A percentile compares a stretch with the other conserved stretches of the same genome.
phyloP scores from a whole-genome alignment of 2,329 filamentous ascomycete genomes.

The Colletotrichum sp. region DNA sequence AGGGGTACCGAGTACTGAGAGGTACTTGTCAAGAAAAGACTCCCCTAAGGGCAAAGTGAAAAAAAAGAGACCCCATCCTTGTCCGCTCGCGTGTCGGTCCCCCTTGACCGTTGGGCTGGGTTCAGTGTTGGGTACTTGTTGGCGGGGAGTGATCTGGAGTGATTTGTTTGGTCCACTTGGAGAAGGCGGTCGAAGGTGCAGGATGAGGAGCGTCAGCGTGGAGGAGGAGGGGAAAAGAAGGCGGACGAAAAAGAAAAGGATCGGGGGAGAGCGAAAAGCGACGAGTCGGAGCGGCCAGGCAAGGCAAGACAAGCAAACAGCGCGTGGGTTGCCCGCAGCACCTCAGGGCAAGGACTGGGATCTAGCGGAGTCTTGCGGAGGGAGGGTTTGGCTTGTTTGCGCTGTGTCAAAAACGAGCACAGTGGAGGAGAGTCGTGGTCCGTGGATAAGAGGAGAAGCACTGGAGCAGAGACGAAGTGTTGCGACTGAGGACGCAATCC shows the following conservation, averaged over 20 bases:
- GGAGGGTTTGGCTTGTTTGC: constrained; percentile 3
- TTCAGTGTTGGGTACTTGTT: constrained; percentile 1
- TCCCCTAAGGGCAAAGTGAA: not conserved
- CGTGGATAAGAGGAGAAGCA: not conserved
- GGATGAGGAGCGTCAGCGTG: not conserved
- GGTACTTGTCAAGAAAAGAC: not conserved
- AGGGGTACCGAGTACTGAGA: not conserved
- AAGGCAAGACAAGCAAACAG: not conserved
- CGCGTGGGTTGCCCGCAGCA: not conserved
- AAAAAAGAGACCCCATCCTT: constrained; percentile 3
- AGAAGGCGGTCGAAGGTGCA: constrained; percentile 13
- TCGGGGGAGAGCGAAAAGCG: not conserved
- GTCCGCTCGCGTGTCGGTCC: constrained; percentile 14
- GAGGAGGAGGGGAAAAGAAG: not conserved
- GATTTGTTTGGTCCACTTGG: constrained; percentile 7
- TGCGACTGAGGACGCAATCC: not conserved
- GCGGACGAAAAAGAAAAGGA: not conserved
- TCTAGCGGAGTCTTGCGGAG: constrained; percentile 21
- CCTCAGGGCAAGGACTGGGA: not conserved
- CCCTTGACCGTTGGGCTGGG: constrained; percentile 16
- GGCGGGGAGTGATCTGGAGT: constrained; percentile 17
- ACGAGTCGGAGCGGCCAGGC: not conserved
- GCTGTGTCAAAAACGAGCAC: not conserved
- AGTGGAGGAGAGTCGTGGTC: not conserved
- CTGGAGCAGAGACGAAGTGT: not conserved